phyloP scores from a whole-genome alignment of 2,329 filamentous ascomycete species.

The Arthrobotrys megalospora region DNA sequence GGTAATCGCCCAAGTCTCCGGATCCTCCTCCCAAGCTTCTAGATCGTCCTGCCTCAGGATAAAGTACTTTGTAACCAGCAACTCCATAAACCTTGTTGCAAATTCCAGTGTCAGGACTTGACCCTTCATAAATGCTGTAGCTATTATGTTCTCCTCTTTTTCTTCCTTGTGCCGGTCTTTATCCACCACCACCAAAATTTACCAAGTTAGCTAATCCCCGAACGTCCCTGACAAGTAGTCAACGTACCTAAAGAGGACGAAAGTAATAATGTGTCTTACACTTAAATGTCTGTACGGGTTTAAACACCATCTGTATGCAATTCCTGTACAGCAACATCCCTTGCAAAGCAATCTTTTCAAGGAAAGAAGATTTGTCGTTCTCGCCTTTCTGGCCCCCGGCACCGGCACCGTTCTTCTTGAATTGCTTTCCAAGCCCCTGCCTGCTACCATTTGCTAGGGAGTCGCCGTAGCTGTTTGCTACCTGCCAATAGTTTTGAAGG shows the following conservation, averaged over 20 bases:
- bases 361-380: slow-evolving; percentile 70
- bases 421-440: slow-evolving; percentile 64
- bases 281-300: slow-evolving; percentile 84
- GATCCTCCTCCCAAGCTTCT: slow-evolving; percentile 92
- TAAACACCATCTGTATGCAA: slow-evolving; percentile 88
- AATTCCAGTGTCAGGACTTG: slow-evolving; percentile 83
- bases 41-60: slow-evolving; percentile 88
- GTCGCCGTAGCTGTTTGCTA: slow-evolving; percentile 83
- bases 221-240: slow-evolving; percentile 5
- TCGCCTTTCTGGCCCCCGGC: slow-evolving; percentile 68
- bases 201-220: slow-evolving; percentile 41
- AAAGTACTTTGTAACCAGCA: slow-evolving; percentile 88
- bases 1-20: slow-evolving; percentile 93
- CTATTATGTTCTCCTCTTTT: slow-evolving; percentile 73
- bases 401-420: slow-evolving; percentile 65
- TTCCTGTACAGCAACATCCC: slow-evolving; percentile 85
- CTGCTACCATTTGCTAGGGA: slow-evolving; percentile 75
- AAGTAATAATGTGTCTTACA: slow-evolving; percentile 74
- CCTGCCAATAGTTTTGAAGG: slow-evolving; percentile 85
- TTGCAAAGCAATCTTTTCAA: slow-evolving; percentile 85
- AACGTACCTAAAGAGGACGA: slow-evolving; percentile 65
- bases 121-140: slow-evolving; percentile 78
- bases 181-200: not conserved
- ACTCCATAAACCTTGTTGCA: slow-evolving; percentile 84
- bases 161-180: slow-evolving; percentile 72